Percentiles rank a stretch among this genome's conserved stretches.
phyloP scores from a whole-genome alignment of 495 filamentous ascomycete genomes.

The Physcia stellaris region DNA sequence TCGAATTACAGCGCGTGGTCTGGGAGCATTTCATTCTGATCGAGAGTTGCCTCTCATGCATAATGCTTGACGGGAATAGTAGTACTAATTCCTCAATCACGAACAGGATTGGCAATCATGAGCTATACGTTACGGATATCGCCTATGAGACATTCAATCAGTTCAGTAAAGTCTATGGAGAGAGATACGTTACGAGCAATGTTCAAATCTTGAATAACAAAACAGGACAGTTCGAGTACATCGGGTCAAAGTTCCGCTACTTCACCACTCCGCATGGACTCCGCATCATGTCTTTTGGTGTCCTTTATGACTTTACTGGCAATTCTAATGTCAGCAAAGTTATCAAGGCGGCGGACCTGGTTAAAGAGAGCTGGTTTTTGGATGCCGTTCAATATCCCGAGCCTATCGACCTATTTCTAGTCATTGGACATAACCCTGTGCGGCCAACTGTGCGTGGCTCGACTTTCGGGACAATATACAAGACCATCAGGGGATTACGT shows the following conservation, averaged over 20 bases:
- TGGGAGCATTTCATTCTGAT: too few species aligned
- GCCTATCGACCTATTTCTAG: slow-evolving; percentile 25
- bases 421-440: slow-evolving; percentile 27
- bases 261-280: slow-evolving; percentile 23
- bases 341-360: slow-evolving; percentile 18
- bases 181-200: slow-evolving; percentile 30
- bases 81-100: too few species aligned
- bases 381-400: slow-evolving; percentile 20
- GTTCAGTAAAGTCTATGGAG: slow-evolving; percentile 24
- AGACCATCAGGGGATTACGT: slow-evolving; percentile 19
- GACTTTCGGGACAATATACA: slow-evolving; percentile 20
- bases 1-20: not conserved
- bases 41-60: too few species aligned
- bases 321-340: slow-evolving; percentile 21
- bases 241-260: slow-evolving; percentile 24
- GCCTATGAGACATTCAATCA: slow-evolving; percentile 22
- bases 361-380: slow-evolving; percentile 24
- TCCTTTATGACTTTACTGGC: slow-evolving; percentile 24
- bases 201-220: slow-evolving; percentile 21
- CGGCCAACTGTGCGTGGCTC: slow-evolving; percentile 10
- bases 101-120: slow-evolving; percentile 25
- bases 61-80: too few species aligned
- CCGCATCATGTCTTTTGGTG: slow-evolving; percentile 28
- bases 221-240: slow-evolving; percentile 19
- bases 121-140: slow-evolving; percentile 22